Percentiles rank a stretch among this genome's conserved stretches.
Conservation (phyloP, 192 early-diverging fungal genomes). For the Spinellus fusiger region DNA sequence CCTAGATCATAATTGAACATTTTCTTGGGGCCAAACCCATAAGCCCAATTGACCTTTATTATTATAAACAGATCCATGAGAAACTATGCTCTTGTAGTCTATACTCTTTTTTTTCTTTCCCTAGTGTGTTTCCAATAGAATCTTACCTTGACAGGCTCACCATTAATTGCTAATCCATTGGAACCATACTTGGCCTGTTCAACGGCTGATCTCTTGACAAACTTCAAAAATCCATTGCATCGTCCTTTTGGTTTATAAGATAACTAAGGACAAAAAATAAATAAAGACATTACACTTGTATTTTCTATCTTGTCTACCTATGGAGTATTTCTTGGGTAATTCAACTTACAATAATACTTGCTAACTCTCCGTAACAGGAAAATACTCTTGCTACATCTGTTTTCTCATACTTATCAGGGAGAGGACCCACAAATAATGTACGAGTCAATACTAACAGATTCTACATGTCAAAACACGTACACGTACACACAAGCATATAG, state of each 20-base stretch:
- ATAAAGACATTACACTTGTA: neutral
- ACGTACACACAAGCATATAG: neutral
- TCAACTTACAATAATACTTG: constrained; percentile 27
- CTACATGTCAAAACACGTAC: neutral
- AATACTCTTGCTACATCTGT: constrained; percentile 20
- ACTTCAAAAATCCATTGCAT: constrained; percentile 20
- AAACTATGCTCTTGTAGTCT: neutral
- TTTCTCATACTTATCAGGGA: constrained; percentile 20
- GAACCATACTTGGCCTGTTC: constrained; percentile 6
- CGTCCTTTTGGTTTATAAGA: constrained; percentile 1
- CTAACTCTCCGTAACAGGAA: constrained; percentile 21
- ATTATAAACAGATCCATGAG: constrained; percentile 1
- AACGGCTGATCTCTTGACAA: neutral
- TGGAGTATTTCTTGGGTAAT: no score
- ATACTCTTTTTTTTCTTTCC: neutral
- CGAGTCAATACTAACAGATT: constrained; percentile 27
- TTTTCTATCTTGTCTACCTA: no score
- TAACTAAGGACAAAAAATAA: neutral
- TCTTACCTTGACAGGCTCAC: constrained; percentile 19
- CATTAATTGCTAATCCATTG: neutral
- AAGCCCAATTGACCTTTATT: constrained; percentile 30
- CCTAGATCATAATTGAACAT: constrained; percentile 31
- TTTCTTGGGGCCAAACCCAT: constrained; percentile 33
- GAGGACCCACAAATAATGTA: constrained; percentile 31
- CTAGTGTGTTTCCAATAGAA: neutral